phyloP scores from a whole-genome alignment of 2,329 filamentous ascomycete species.

The Boeremia exigua region DNA sequence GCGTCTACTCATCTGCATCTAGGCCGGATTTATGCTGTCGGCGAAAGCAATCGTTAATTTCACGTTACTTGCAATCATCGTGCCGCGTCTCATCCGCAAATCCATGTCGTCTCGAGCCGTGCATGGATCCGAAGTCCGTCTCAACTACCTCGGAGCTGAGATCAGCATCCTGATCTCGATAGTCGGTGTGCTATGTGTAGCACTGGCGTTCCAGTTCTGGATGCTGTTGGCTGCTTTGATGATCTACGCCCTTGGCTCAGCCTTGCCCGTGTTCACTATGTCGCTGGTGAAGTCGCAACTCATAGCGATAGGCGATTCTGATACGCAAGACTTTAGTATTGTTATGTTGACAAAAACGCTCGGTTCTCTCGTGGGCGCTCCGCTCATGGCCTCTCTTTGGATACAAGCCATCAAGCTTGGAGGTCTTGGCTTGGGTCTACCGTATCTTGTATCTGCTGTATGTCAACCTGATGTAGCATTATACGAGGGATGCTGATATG shows the following conservation, averaged over 20 bases:
- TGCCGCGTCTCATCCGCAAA: conserved; percentile 42
- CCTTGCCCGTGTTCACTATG: conserved; percentile 48
- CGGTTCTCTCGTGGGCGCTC: conserved; percentile 45
- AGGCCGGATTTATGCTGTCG: conserved; percentile 48
- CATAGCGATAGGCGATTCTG: conserved; percentile 34
- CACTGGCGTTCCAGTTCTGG: conserved; percentile 40
- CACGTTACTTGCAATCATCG: conserved; percentile 39
- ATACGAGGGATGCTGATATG: background rate
- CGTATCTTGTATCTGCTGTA: conserved; percentile 33
- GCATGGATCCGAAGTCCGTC: conserved; percentile 34
- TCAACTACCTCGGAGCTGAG: conserved; percentile 43
- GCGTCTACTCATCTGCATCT: background rate
- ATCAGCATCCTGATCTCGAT: conserved; percentile 43
- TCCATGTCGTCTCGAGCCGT: conserved; percentile 32
- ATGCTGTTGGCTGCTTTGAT: conserved; percentile 43
- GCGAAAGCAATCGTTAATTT: conserved; percentile 48
- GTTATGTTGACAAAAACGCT: conserved; percentile 47
- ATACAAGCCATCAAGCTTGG: conserved; percentile 44
- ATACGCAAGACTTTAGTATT: conserved; percentile 46
- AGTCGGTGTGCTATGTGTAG: conserved; percentile 43
- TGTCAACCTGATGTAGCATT: background rate
- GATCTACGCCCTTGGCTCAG: conserved; percentile 47
- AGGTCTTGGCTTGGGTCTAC: conserved; percentile 41
- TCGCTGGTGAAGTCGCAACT: conserved; percentile 45
- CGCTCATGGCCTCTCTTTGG: conserved; percentile 47